Conservation (phyloP, 345 rosid genomes). For the Eucalyptus paniculata region DNA sequence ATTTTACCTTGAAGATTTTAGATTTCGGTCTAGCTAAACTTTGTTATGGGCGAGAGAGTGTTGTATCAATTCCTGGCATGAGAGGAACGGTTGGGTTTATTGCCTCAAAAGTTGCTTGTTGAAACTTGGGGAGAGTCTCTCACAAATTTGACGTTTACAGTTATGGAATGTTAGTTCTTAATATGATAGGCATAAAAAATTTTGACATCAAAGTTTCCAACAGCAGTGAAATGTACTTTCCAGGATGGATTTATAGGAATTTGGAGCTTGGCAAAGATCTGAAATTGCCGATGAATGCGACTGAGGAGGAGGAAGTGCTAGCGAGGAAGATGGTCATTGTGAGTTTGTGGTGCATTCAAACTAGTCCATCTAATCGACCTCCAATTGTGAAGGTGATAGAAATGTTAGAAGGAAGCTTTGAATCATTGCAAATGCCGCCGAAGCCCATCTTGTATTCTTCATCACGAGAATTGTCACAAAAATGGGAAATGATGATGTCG, state of each 20-base stretch:
- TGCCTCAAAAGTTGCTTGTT: conserved; percentile 20
- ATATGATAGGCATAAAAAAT: conserved; percentile 17
- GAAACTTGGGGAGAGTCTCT: conserved; percentile 17
- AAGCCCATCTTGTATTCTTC: not conserved
- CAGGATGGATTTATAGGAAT: conserved; percentile 7
- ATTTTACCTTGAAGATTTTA: too few relatives aligned
- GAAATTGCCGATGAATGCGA: too few relatives aligned
- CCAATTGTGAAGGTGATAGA: too few relatives aligned
- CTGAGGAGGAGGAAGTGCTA: too few relatives aligned
- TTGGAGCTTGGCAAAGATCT: not conserved
- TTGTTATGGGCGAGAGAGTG: not conserved
- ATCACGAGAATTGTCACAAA: not conserved
- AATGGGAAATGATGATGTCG: not conserved
- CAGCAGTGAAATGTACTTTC: conserved; percentile 10
- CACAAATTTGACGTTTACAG: conserved; percentile 34
- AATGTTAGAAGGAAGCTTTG: too few relatives aligned
- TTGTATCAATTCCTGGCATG: not conserved
- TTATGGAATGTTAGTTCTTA: conserved; percentile 32
- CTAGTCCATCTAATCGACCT: too few relatives aligned
- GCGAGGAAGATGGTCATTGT: too few relatives aligned
- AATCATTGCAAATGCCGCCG: not conserved
- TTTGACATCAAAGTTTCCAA: not conserved
- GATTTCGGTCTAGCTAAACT: not conserved
- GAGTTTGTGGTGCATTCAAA: too few relatives aligned
- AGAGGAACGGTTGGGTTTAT: conserved; percentile 23